Evolutionary conservation across 192 early-diverging fungal species (phyloP).

Genomic region (Rhizophagus clarus): DNA sequence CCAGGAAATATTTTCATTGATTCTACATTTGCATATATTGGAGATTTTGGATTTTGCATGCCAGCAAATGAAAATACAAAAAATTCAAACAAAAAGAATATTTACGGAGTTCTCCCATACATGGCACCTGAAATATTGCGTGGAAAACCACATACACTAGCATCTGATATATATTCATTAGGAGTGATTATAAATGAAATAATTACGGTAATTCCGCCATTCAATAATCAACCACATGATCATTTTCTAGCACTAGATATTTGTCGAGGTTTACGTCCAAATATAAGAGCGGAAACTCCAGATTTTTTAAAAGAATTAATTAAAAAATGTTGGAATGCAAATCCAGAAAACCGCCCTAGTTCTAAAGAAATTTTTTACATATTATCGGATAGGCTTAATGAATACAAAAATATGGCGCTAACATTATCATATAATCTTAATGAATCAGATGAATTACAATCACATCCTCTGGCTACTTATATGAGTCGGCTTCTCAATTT

Average conservation of each 20-base stretch:
- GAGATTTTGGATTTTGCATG: neutral
- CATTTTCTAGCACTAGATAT: neutral
- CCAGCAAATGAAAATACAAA: neutral
- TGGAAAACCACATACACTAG: neutral
- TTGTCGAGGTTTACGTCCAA: neutral
- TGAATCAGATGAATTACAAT: too few relatives aligned
- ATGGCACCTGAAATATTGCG: neutral
- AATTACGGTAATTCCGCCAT: neutral
- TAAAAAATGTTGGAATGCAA: neutral
- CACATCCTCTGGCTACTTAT: too few relatives aligned
- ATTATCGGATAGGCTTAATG: too few relatives aligned
- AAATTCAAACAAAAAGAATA: neutral
- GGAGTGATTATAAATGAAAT: neutral
- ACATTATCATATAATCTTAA: too few relatives aligned
- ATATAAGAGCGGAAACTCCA: neutral
- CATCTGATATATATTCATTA: conserved; percentile 6
- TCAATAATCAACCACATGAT: neutral
- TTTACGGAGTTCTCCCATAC: neutral
- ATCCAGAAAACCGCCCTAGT: neutral
- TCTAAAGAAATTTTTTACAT: neutral
- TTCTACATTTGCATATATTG: neutral
- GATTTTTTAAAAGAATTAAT: neutral
- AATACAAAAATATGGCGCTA: too few relatives aligned
- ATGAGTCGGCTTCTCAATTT: too few relatives aligned
- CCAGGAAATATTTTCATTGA: neutral